Conservation (phyloP, 2,329 filamentous ascomycete species). For the Pseudogymnoascus sp. region DNA sequence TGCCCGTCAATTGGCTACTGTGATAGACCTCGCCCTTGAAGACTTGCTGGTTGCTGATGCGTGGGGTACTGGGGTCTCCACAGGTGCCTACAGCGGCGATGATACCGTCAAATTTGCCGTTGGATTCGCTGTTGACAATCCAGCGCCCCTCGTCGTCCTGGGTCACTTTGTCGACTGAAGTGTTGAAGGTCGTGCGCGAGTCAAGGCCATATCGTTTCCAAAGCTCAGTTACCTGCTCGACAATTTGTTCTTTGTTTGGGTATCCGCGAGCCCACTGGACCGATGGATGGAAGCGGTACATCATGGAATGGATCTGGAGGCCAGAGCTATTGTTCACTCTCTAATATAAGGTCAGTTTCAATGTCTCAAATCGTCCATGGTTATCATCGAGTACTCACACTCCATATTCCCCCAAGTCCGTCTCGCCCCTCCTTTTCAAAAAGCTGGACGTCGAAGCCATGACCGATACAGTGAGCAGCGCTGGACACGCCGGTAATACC, state of each 20-base stretch:
- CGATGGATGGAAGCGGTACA: slow-evolving; percentile 82
- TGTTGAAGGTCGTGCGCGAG: slow-evolving; percentile 63
- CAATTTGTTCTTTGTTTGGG: slow-evolving; percentile 66
- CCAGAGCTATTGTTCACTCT: slow-evolving; percentile 75
- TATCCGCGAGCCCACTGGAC: slow-evolving; percentile 70
- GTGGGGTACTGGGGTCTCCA: slow-evolving; percentile 66
- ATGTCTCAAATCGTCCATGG: neutral
- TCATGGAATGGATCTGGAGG: slow-evolving; percentile 75
- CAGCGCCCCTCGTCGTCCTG: slow-evolving; percentile 61
- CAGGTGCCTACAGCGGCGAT: slow-evolving; percentile 75
- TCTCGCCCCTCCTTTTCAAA: slow-evolving; percentile 65
- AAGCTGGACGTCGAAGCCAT: slow-evolving; percentile 74
- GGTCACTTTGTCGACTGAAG: slow-evolving; percentile 59
- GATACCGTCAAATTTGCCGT: slow-evolving; percentile 70
- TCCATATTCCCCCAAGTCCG: slow-evolving; percentile 72
- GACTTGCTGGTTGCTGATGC: slow-evolving; percentile 59
- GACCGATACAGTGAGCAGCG: slow-evolving; percentile 73
- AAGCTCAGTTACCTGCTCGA: slow-evolving; percentile 60
- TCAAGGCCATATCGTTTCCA: slow-evolving; percentile 71
- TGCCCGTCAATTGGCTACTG: slow-evolving; percentile 66
- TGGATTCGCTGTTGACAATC: slow-evolving; percentile 65
- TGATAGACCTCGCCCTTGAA: slow-evolving; percentile 69
- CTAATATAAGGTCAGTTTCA: slow-evolving; percentile 31
- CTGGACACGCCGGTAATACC: slow-evolving; percentile 65
- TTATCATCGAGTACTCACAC: slow-evolving; percentile 39